phyloP scores from a whole-genome alignment of 371 early-diverging fungal species.

The Mucor mucedo region DNA sequence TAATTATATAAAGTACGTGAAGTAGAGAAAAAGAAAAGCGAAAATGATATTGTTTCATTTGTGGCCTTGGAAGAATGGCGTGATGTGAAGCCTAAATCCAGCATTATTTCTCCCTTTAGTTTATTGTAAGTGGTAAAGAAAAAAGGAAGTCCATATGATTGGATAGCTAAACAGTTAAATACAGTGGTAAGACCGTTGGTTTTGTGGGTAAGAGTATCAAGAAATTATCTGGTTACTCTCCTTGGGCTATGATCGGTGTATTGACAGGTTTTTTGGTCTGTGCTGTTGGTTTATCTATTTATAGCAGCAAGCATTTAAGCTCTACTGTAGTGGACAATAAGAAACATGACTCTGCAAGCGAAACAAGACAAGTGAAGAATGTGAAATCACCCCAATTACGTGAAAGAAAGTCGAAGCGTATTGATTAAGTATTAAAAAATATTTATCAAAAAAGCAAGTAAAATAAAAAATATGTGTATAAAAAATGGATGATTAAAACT shows the following conservation, averaged over 20 bases:
- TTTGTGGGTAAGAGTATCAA: constrained; percentile 39
- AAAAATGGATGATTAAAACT: neutral
- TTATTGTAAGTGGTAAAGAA: constrained; percentile 39
- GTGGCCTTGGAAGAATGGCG: constrained; percentile 41
- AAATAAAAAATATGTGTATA: neutral
- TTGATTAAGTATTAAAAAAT: constrained; percentile 18
- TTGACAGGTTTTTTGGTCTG: constrained; percentile 29
- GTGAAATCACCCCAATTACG: constrained; percentile 6
- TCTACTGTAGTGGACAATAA: neutral
- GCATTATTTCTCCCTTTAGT: constrained; percentile 45
- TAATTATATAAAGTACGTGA: constrained; percentile 15
- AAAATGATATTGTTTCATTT: constrained; percentile 30
- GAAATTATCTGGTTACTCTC: constrained; percentile 36
- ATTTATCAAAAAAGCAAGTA: constrained; percentile 4
- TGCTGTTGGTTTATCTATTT: constrained; percentile 23
- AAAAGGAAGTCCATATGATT: neutral
- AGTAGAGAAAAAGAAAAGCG: constrained; percentile 14
- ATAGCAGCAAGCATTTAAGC: neutral
- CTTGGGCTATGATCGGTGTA: constrained; percentile 34
- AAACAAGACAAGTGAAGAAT: neutral
- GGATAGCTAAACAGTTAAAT: too few species aligned
- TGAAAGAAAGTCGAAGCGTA: constrained; percentile 30
- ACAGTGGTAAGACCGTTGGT: constrained; percentile 40
- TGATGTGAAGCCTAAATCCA: constrained; percentile 34
- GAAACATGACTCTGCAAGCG: neutral